Percentiles rank a stretch among this genome's conserved stretches.
Conservation (phyloP, 805 yeast genomes). For the Wickerhamiella azyma region DNA sequence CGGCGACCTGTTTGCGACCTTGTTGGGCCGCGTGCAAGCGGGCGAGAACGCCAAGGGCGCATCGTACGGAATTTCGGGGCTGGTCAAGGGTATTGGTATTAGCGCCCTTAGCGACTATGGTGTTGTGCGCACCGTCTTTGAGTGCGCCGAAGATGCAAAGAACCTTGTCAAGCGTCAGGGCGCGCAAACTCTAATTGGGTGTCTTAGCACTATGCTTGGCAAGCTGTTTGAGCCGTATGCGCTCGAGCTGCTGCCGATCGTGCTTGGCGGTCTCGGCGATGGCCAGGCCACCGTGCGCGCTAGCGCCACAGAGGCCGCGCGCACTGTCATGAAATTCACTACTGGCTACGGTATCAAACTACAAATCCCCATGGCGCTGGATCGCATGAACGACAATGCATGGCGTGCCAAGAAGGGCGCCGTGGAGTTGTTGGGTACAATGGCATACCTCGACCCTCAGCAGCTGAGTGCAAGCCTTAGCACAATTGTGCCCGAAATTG, state of each 20-base stretch:
- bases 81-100: constrained; percentile 82
- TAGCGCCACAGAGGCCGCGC: constrained; percentile 78
- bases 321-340: constrained; percentile 76
- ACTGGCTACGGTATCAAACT: constrained; percentile 86
- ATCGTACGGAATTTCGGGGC: constrained; percentile 91
- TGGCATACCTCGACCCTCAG: constrained; percentile 94
- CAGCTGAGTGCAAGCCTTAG: constrained; percentile 84
- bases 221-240: constrained; percentile 86
- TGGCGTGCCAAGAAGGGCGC: constrained; percentile 98
- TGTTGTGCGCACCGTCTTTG: constrained; percentile 56
- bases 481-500: constrained; percentile 89
- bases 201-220: constrained; percentile 64
- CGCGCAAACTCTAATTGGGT: constrained; percentile 74
- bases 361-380: constrained; percentile 80
- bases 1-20: constrained; percentile 39
- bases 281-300: constrained; percentile 70
- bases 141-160: constrained; percentile 80
- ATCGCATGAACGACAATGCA: constrained; percentile 71
- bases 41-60: constrained; percentile 67
- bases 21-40: constrained; percentile 47
- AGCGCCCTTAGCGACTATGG: constrained; percentile 62
- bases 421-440: constrained; percentile 87
- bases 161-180: constrained; percentile 67
- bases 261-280: constrained; percentile 77
- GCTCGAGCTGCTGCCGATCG: constrained; percentile 69